Base-by-base conservation (phyloP, 352 stramenopile species). In the Globisporangium perplexum region DNA sequence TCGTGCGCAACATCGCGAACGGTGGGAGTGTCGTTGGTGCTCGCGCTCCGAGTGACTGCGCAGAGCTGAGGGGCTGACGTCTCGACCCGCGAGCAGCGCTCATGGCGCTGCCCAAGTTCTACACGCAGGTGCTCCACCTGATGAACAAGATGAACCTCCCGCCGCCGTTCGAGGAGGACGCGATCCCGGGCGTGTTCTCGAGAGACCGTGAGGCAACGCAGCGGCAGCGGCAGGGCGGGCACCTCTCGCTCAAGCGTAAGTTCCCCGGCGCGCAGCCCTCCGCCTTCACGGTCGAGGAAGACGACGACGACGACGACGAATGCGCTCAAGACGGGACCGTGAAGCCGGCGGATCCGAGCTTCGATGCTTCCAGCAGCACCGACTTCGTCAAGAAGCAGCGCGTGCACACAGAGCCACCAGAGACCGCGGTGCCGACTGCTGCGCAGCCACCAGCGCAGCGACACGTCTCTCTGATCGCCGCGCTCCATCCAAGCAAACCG, bases 91-190 rank as follows among this genome's bases (percentile, higher is more conserved):
- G 26, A 35, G 20, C 38, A 96, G 86, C 86, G 8, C 62, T 96
- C 28, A 88, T 96, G 24, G 86, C 83, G 11, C 61, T 96, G 15
- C 86, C 86, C 7, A 80, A 85, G 47, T 86, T 96, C 54, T 96
- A 96, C 68, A 94, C 78, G 14, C 86, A 96, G 73, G 86, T 94
- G 46, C 79, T 95, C 36, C 86, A 96, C 63, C 63, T 96, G 23
- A 96, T 96, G 86, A 96, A 96, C 66, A 96, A 96, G 58, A 96
- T 95, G 86, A 92, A 96, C 53, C 50, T 96, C 18, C 86, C 86
- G 43, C 65, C 70, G 28, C 86, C 86, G 22, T 96, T 96, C 26
- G 77, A 90, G 7, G 62, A 71, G 23, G 45, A 82, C 35, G 68
- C 77, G 24, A 92, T 94, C 57, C 79, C 68, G 26, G 83, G 83